Evolutionary conservation across 2,329 filamentous ascomycete genomes (phyloP).

Genomic region (Verticillium alfalfae): DNA sequence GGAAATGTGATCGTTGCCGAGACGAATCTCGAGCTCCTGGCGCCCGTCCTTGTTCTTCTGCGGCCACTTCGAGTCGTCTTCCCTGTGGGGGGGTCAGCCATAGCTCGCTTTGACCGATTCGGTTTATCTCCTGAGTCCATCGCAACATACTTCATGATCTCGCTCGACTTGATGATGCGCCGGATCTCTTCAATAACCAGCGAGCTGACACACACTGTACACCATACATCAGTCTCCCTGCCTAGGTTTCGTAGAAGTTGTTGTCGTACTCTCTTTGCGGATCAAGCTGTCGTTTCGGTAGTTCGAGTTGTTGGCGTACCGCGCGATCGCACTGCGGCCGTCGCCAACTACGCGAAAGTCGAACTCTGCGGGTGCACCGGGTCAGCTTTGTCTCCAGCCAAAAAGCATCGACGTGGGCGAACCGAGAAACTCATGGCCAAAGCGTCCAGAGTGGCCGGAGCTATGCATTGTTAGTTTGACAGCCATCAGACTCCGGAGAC

Average conservation of each 20-base stretch:
- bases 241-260: background rate
- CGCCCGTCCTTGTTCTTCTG: conserved; percentile 99
- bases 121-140: conserved; percentile 9
- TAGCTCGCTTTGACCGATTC: conserved; percentile 8
- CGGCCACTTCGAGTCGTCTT: conserved; percentile 98
- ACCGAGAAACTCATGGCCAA: conserved; percentile 98
- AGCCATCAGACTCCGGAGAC: background rate
- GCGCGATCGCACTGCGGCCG: conserved; percentile 84
- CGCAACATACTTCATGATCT: conserved; percentile 80
- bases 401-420: conserved; percentile 13
- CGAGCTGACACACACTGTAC: conserved; percentile 87
- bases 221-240: background rate
- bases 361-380: conserved; percentile 63
- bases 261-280: conserved; percentile 88
- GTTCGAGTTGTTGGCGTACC: conserved; percentile 99
- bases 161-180: conserved; percentile 92
- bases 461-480: conserved; percentile 38
- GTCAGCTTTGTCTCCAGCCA: background rate
- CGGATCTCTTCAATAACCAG: conserved; percentile 90
- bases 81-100: conserved; percentile 46
- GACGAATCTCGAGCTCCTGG: conserved; percentile 89
- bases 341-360: conserved; percentile 92
- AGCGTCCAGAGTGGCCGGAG: conserved; percentile 94
- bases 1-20: conserved; percentile 94
- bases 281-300: conserved; percentile 98